Evolutionary conservation across 306 rosid species (phyloP), one percentile per base, ranked within the genome.

Genomic region (Rosa persica): DNA sequence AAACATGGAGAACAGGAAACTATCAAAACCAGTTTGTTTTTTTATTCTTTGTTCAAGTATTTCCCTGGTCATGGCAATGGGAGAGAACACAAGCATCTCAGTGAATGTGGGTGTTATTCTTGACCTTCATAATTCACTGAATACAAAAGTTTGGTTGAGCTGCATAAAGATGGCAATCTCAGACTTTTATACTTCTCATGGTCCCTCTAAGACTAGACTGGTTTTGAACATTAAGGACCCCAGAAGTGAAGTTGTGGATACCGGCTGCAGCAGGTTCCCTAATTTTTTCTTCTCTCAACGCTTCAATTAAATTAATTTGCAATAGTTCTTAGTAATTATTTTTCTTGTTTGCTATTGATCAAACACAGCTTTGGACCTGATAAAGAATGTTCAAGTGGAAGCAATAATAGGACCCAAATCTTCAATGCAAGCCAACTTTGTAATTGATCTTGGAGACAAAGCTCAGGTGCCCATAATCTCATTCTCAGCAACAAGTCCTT

Each of bases 351-450:
- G 46, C 44, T 67, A 27, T 9, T 70, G 77, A 74, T n/a, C 15
- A 43, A 7, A 44, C 69, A 79, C 75, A 90, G 90, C 83, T 25
- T 3, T 66, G 6, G 90, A 89, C 64, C 83, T 87, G 2, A 87
- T 90, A 74, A 55, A 85, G n/a, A 82, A 84, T n/a, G 85, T 58
- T 13, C 2, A 86, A 75, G 90, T 90, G 6, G 16, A 84, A 73
- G 91, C 89, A 9, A 87, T 88, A 27, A 16, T 80, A 17, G 89
- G 89, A 27, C 85, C 83, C 9, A 47, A 1, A 54, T 61, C 60
- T n/a, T 82, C 82, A 15, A 77, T 47, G 78, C 78, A 86, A 22
- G 80, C 86, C 19, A 11, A 23, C 64, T 82, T 86, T 38, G 44
- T 82, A 0, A 77, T 82, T 20, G 36, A 66, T 11, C 78, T 86